A percentile compares a stretch with the other conserved stretches of the same genome.
These are phyloP conservation scores for Fusarium pseudograminearum DNA, from an alignment of 2,329 filamentous ascomycete genomes.

Conservation along the genomic window DNA sequence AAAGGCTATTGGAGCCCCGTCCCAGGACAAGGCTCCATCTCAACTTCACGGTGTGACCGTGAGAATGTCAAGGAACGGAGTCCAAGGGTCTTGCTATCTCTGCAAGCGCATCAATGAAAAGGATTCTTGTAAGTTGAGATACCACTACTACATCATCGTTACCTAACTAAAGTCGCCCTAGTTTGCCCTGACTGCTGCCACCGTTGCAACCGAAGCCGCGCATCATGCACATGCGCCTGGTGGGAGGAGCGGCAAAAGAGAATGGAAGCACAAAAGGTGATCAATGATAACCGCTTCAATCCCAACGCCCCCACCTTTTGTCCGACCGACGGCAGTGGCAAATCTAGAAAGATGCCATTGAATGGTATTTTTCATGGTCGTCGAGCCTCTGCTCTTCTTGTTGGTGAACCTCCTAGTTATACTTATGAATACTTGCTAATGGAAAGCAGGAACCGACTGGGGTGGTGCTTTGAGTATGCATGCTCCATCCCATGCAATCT, in stretches of 20 bases:
- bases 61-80: too few relatives aligned
- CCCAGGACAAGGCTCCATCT: background rate
- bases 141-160: rapidly evolving
- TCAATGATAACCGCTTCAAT: background rate
- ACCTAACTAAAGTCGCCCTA: background rate
- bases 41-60: background rate
- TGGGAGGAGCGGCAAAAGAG: slow-evolving; percentile 3
- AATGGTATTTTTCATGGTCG: background rate
- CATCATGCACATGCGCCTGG: slow-evolving; percentile 1
- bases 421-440: background rate
- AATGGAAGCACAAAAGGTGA: background rate
- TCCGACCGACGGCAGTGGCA: too few relatives aligned
- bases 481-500: background rate
- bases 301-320: background rate
- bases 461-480: background rate
- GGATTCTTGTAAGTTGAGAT: slow-evolving; percentile 3
- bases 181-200: slow-evolving; percentile 26
- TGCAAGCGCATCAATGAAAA: background rate
- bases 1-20: background rate
- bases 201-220: background rate
- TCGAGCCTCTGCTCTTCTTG: background rate
- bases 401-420: background rate
- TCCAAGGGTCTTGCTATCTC: background rate
- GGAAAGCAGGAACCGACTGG: background rate
- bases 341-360: background rate